phyloP scores from a whole-genome alignment of 371 early-diverging fungal genomes.

The Lichtheimia corymbifera region DNA sequence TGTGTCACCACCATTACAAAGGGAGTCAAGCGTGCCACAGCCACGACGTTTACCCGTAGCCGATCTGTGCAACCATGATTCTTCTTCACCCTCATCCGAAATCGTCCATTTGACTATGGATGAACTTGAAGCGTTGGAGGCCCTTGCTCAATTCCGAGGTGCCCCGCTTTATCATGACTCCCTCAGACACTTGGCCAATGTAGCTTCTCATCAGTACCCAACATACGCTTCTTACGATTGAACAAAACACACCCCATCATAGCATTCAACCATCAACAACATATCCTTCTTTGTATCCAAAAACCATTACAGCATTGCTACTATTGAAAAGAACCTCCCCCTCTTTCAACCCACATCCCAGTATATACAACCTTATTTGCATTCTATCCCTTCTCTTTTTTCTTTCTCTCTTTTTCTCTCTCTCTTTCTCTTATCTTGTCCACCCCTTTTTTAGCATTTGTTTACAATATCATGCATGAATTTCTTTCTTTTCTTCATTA shows the following conservation, averaged over 20 bases:
- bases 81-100: background rate
- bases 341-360: background rate
- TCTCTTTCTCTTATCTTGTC: background rate
- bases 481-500: background rate
- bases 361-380: background rate
- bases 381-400: background rate
- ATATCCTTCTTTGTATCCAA: background rate
- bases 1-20: background rate
- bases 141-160: slow-evolving; percentile 17
- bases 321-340: background rate
- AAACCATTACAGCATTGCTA: background rate
- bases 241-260: background rate
- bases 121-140: slow-evolving; percentile 22
- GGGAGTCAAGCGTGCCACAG: background rate
- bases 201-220: slow-evolving; percentile 14
- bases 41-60: slow-evolving; percentile 19
- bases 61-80: slow-evolving; percentile 12
- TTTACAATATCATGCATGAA: background rate
- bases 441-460: background rate
- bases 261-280: background rate
- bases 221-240: background rate
- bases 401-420: background rate
- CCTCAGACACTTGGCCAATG: slow-evolving; percentile 14
- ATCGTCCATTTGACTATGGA: slow-evolving; percentile 20
- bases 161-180: slow-evolving; percentile 21